Percentiles rank a stretch among this genome's conserved stretches.
These are phyloP conservation scores for Castanea sativa DNA, from an alignment of 306 rosid species.

Conservation along the genomic window DNA sequence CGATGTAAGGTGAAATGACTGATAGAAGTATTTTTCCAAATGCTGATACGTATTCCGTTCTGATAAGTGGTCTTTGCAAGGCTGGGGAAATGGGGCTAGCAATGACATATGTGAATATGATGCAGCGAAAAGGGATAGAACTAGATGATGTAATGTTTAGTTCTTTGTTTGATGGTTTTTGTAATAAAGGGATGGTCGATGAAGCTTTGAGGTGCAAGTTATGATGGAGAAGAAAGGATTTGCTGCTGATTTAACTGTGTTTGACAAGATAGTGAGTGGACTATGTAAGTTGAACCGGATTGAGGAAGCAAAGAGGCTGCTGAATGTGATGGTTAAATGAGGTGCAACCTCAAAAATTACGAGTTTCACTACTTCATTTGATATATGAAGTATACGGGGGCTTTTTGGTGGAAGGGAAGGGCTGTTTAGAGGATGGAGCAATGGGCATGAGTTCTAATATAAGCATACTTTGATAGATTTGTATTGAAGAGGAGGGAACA, in stretches of 20 bases:
- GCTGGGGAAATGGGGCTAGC: constrained; percentile 21
- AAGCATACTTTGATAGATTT: no score
- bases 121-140: constrained; percentile 20
- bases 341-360: constrained; percentile 1
- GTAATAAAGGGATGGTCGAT: constrained; percentile 16
- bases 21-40: constrained; percentile 21
- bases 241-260: background rate
- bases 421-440: background rate
- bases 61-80: constrained; percentile 27
- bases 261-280: constrained; percentile 8
- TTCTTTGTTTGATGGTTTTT: constrained; percentile 14
- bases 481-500: background rate
- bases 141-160: constrained; percentile 9
- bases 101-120: constrained; percentile 17
- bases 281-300: constrained; percentile 15
- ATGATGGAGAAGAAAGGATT: constrained; percentile 20
- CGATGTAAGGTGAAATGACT: constrained; percentile 23
- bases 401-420: background rate
- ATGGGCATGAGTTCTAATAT: background rate
- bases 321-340: constrained; percentile 13
- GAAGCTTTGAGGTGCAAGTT: constrained; percentile 25
- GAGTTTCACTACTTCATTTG: background rate
- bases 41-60: constrained; percentile 9
- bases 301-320: constrained; percentile 18
- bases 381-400: background rate